Evolutionary conservation across 148 eudicot species (phyloP).

Genomic region (Heliosperma pusillum): DNA sequence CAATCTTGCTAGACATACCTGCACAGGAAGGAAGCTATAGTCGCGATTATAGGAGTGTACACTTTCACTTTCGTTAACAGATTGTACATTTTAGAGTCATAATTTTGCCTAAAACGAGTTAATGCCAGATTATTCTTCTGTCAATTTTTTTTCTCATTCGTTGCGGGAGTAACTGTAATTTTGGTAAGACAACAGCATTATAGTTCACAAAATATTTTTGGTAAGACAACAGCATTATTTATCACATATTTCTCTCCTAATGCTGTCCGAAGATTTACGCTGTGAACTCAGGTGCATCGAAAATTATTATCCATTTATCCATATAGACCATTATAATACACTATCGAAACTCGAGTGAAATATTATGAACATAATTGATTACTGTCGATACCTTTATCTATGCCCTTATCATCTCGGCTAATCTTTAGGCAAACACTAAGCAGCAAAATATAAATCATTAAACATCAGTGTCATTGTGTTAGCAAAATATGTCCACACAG

Average conservation of each 20-base stretch:
- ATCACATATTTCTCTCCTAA: no score
- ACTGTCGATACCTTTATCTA: no score
- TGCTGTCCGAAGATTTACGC: no score
- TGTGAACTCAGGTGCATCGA: no score
- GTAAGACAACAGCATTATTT: no score
- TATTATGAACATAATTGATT: no score
- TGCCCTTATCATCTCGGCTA: no score
- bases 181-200: background rate
- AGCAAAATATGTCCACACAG: background rate
- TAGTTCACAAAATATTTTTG: background rate
- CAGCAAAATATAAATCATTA: no score
- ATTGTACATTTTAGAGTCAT: conserved; percentile 20
- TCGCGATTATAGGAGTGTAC: background rate
- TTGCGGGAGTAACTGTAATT: background rate
- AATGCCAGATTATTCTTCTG: background rate
- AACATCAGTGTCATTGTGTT: background rate
- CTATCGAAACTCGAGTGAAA: no score
- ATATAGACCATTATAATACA: no score
- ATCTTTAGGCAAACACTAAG: no score
- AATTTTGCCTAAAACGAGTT: background rate
- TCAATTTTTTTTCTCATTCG: background rate
- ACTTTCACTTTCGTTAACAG: background rate
- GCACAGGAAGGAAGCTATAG: conserved; percentile 5
- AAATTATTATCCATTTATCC: no score
- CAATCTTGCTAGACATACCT: background rate